Base-by-base conservation (phyloP, 345 rosid species). In the Excoecaria cochinchinensis region DNA sequence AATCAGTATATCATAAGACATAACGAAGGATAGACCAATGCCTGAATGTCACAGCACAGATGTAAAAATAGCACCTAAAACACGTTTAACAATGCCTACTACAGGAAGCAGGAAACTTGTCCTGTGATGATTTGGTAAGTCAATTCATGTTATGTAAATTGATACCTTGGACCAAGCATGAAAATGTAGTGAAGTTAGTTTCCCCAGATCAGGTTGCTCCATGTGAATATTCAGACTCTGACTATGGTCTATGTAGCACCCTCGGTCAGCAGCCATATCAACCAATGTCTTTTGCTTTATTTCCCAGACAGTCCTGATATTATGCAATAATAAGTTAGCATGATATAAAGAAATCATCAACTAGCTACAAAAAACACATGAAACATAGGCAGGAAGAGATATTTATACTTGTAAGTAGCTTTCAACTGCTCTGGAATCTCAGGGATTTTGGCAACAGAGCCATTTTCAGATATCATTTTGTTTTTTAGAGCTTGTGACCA, bases 201-300 rank as follows among this genome's bases (percentile, higher is more conserved):
- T 91, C 17, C 88, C 91, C 38, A 90, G 82, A 79, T 87, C 90
- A 50, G 97, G 94, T 61, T 89, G 89, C 24, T 91, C 96, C 97
- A 93, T 90, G 76, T 93, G 95, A 55, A 93, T 92, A 72, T 90
- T 94, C 69, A 92, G 84, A 81, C 98, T 94, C 77, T 94, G 98
- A 67, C 98, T 94, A 80, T 90, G 98, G 73, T 94, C 96, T 76
- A 90, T 90, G 74, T 83, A 94, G 83, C 93, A 89, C 38, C 98
- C 97, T 71, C 95, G 88, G 84, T 89, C 90, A 42, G 82, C 95
- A 36, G 94, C 97, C 95, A 92, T 92, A 52, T 92, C 97, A n/a
- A 93, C 97, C 77, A 93, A 48, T 0, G 87, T 90, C 86, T 78
- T 91, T 82, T 93, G 98, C 88, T 86, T 93, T 84, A 91, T 93